phyloP scores from a whole-genome alignment of 805 yeast genomes.

The Hanseniaspora guilliermondii region DNA sequence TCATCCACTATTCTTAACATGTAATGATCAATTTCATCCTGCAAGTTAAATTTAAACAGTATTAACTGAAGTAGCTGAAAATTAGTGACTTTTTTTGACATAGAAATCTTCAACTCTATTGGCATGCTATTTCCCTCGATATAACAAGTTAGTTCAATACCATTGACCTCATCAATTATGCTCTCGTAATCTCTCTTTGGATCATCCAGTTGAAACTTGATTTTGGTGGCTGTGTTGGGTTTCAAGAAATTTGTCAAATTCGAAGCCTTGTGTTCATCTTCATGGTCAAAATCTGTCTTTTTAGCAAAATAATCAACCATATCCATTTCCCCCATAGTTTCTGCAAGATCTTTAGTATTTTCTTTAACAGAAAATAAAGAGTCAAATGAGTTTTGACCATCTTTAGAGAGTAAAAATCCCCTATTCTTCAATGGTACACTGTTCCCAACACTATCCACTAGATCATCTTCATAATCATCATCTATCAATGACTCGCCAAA shows the following conservation, averaged over 20 bases:
- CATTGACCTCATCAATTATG: neutral
- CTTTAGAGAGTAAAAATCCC: neutral
- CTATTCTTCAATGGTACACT: neutral
- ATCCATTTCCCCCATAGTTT: neutral
- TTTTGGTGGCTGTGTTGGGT: neutral
- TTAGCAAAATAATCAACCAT: neutral
- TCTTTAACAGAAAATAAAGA: neutral
- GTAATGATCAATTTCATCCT: constrained; percentile 17
- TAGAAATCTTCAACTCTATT: neutral
- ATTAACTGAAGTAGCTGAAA: neutral
- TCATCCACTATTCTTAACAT: constrained; percentile 70
- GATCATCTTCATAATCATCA: constrained; percentile 6
- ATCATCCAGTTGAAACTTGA: constrained; percentile 18
- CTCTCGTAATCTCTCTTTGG: constrained; percentile 13
- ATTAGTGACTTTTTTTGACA: neutral
- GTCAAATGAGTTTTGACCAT: neutral
- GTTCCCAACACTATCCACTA: neutral
- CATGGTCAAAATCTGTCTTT: neutral
- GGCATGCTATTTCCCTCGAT: neutral
- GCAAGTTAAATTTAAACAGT: neutral
- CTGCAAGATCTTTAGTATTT: neutral
- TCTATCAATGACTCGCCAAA: constrained; percentile 27
- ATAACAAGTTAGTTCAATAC: constrained; percentile 1
- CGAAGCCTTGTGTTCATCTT: neutral
- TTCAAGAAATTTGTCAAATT: neutral